These are phyloP conservation scores for Monosporozyma yasuniensis DNA, from an alignment of 805 yeast genomes.

Conservation along the genomic window DNA sequence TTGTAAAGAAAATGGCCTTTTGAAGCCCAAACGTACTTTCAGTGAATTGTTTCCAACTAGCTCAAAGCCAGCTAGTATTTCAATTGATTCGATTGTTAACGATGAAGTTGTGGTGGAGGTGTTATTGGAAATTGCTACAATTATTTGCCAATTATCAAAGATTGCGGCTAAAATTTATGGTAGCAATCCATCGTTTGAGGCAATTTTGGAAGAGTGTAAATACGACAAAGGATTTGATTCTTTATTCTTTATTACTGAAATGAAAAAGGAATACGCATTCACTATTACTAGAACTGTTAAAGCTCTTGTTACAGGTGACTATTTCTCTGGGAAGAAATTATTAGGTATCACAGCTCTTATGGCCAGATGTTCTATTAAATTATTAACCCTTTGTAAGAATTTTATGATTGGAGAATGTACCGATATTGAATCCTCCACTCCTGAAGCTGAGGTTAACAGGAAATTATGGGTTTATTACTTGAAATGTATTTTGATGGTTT, in stretches of 20 bases:
- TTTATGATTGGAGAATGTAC: slow-evolving; percentile 45
- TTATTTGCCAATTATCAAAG: slow-evolving; percentile 48
- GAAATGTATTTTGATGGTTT: slow-evolving; percentile 46
- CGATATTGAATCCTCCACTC: slow-evolving; percentile 25
- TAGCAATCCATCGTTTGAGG: slow-evolving; percentile 35
- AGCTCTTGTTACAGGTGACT: slow-evolving; percentile 43
- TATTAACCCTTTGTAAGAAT: slow-evolving; percentile 46
- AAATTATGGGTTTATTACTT: slow-evolving; percentile 62
- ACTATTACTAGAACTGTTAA: slow-evolving; percentile 42
- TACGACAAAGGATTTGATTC: slow-evolving; percentile 36
- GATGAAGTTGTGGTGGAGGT: slow-evolving; percentile 65
- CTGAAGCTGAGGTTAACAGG: slow-evolving; percentile 18
- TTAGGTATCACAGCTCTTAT: slow-evolving; percentile 53
- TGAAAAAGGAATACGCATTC: slow-evolving; percentile 35
- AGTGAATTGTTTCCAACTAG: slow-evolving; percentile 59
- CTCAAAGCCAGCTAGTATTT: slow-evolving; percentile 54
- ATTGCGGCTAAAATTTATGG: slow-evolving; percentile 37
- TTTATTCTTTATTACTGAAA: slow-evolving; percentile 33
- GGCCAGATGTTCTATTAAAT: slow-evolving; percentile 45
- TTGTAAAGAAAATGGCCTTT: slow-evolving; percentile 33
- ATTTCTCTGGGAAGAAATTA: slow-evolving; percentile 68
- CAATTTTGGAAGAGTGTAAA: slow-evolving; percentile 32
- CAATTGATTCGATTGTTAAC: slow-evolving; percentile 67
- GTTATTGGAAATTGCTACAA: slow-evolving; percentile 55
- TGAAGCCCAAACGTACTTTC: slow-evolving; percentile 54